Conservation (phyloP, 2,329 filamentous ascomycete genomes). For the Penicillium oxalicum region DNA sequence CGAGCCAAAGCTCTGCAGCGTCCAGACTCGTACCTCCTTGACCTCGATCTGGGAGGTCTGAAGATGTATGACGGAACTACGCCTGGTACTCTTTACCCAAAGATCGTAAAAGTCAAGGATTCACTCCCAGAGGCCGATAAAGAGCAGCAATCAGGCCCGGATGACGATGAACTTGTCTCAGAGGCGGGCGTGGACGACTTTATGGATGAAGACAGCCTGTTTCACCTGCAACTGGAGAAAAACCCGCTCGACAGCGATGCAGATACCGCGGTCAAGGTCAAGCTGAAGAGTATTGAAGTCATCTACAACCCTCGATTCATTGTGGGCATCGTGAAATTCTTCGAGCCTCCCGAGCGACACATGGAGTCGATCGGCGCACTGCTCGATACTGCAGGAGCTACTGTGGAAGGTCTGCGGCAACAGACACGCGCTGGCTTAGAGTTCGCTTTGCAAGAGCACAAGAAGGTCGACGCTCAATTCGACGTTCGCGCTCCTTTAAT, state of each 20-base stretch:
- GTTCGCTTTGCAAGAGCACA: slow-evolving; percentile 95
- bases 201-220: slow-evolving; percentile 68
- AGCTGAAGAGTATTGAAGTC: slow-evolving; percentile 90
- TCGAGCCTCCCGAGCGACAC: slow-evolving; percentile 89
- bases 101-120: slow-evolving; percentile 94
- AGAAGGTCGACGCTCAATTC: slow-evolving; percentile 92
- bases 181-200: slow-evolving; percentile 38
- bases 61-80: slow-evolving; percentile 95
- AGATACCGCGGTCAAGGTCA: slow-evolving; percentile 82
- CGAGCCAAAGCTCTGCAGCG: slow-evolving; percentile 83
- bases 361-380: slow-evolving; percentile 97
- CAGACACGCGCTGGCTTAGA: slow-evolving; percentile 94
- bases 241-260: slow-evolving; percentile 90
- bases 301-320: slow-evolving; percentile 96
- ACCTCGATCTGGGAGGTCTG: slow-evolving; percentile 85
- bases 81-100: slow-evolving; percentile 79
- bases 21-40: slow-evolving; percentile 82
- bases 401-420: slow-evolving; percentile 87
- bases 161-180: slow-evolving; percentile 36
- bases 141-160: slow-evolving; percentile 16
- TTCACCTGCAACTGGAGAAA: slow-evolving; percentile 86
- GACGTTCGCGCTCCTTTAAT: slow-evolving; percentile 94
- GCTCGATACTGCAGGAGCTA: slow-evolving; percentile 92
- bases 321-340: slow-evolving; percentile 87
- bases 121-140: slow-evolving; percentile 55